Evolutionary conservation across 306 rosid genomes (phyloP), one percentile per base, ranked within the genome.

Genomic region (Pterocarpus santalinus): DNA sequence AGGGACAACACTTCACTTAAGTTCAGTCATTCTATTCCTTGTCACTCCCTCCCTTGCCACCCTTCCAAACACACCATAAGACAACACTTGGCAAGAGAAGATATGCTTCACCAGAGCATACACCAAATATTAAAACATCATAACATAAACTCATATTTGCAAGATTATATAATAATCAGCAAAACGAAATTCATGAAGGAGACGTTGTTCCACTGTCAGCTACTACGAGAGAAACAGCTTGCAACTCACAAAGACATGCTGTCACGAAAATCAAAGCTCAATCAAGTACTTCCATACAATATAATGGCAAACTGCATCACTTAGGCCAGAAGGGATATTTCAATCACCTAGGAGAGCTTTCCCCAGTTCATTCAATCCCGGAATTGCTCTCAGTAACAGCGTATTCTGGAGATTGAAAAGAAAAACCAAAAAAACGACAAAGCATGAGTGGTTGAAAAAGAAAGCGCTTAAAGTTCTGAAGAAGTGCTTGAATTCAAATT

Each of bases 351-450:
- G 85, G 55, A 93, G 89, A 85, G 78, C 87, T 81, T 82, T 95
- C 71, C 97, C 99, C 51, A 93, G 72, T 76, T 95, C 91, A 66
- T 87, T 93, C 22, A 95, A 79, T 68, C 99, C 99, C 1, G 97
- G 99, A 85, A 95, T 93, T 33, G 99, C 94, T 82, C 98, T 91
- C 89, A 95, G 84, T 78, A 95, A 78, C 90, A 90, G 67, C 34
- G 99, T 95, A 79, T 95, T 95, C 99, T 95, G 94, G 69, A 81
- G 15, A 80, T 46, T 4, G 15, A 72, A 65, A 46, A 16, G 28
- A 10, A 78, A 66, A 68, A 75, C n/a, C 72, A 77, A 12, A 73
- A 1, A 77, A n/a, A 69, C 1, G 17, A 73, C 66, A 57, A 73
- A 80, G 3, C 16, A 80, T 49, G 55, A 80, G 78, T 9, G 2